phyloP scores from a whole-genome alignment of 2,329 filamentous ascomycete species.

The Paracoccidioides lutzii region DNA sequence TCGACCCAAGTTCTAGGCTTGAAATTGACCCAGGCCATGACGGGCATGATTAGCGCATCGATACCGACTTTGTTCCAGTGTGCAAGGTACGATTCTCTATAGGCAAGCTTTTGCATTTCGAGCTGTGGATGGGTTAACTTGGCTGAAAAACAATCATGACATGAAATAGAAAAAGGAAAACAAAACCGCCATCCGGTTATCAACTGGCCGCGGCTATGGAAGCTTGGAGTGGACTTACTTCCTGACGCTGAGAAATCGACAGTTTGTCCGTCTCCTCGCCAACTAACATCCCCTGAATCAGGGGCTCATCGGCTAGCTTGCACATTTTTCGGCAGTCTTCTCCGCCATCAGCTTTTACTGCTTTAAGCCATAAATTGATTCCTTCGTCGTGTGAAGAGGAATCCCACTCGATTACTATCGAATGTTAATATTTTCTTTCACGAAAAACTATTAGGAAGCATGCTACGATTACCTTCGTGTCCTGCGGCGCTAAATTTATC shows the following conservation, averaged over 20 bases:
- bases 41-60: conserved; percentile 24
- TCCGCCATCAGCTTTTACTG: conserved; percentile 23
- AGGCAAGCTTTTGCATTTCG: conserved; percentile 18
- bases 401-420: conserved; percentile 23
- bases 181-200: not conserved
- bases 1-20: conserved; percentile 22
- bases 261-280: conserved; percentile 19
- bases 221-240: conserved; percentile 11
- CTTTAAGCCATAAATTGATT: conserved; percentile 22
- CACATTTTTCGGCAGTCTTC: conserved; percentile 19
- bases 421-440: not conserved
- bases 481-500: conserved; percentile 46
- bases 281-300: conserved; percentile 26
- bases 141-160: not conserved
- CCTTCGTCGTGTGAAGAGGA: conserved; percentile 17
- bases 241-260: conserved; percentile 16
- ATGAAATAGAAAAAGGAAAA: not conserved
- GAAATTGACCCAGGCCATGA: conserved; percentile 22
- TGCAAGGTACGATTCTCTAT: conserved; percentile 18
- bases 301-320: conserved; percentile 20
- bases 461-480: conserved; percentile 35
- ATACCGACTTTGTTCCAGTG: conserved; percentile 20
- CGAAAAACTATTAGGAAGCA: not conserved
- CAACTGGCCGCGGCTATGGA: not conserved
- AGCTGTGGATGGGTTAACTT: conserved; percentile 10